Evolutionary conservation across 768 basidiomycete genomes (phyloP).

Genomic region (Lactarius pseudohatsudake): DNA sequence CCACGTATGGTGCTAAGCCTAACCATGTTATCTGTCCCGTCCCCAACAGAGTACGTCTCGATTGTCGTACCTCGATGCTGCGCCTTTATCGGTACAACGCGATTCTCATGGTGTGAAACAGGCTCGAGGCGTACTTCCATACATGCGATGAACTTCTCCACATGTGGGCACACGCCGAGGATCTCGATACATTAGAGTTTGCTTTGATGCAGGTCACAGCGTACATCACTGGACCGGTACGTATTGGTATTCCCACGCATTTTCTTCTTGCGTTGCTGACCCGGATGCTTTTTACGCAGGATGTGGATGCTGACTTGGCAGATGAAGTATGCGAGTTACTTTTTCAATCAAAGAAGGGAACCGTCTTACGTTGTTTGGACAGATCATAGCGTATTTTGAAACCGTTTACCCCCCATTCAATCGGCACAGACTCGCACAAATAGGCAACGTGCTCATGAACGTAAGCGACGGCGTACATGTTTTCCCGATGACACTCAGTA

Average conservation of each 20-base stretch:
- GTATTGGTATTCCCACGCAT: neutral
- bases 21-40: slow-evolving; percentile 25
- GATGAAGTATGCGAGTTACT: slow-evolving; percentile 16
- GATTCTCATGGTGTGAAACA: slow-evolving; percentile 1
- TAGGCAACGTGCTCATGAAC: slow-evolving; percentile 26
- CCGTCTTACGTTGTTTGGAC: neutral
- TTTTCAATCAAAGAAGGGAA: neutral
- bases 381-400: slow-evolving; percentile 29
- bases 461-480: slow-evolving; percentile 3
- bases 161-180: slow-evolving; percentile 33
- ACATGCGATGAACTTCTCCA: slow-evolving; percentile 33
- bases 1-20: slow-evolving; percentile 28
- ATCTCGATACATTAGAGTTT: slow-evolving; percentile 34
- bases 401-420: slow-evolving; percentile 30
- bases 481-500: neutral
- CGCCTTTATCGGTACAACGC: too few relatives aligned
- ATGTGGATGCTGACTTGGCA: slow-evolving; percentile 17
- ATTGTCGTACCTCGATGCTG: neutral
- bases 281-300: slow-evolving; percentile 1
- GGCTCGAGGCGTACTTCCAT: slow-evolving; percentile 28
- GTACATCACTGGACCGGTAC: slow-evolving; percentile 31
- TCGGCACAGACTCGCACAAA: slow-evolving; percentile 22
- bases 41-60: slow-evolving; percentile 25
- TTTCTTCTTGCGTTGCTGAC: neutral
- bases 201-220: slow-evolving; percentile 30